A percentile compares a stretch with the other conserved stretches of the same genome.
phyloP scores from a whole-genome alignment of 148 eudicot genomes.

The Diospyros kaki region DNA sequence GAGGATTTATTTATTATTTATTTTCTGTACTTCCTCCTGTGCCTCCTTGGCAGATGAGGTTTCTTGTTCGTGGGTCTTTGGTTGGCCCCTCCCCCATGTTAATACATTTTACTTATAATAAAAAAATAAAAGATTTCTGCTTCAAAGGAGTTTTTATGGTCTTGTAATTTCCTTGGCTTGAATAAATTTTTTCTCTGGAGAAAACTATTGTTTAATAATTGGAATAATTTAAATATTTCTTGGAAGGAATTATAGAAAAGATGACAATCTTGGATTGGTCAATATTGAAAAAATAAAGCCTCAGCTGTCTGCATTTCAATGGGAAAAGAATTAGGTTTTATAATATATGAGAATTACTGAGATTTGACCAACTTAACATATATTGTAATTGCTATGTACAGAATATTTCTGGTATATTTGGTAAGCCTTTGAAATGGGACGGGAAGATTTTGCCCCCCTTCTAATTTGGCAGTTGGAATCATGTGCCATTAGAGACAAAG shows the following conservation, averaged over 20 bases:
- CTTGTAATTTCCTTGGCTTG: not conserved
- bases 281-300: not conserved
- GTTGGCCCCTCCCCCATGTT: no score
- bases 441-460: no score
- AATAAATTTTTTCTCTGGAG: not conserved
- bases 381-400: not conserved
- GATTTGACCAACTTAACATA: not conserved
- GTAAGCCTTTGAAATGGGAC: no score
- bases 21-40: no score
- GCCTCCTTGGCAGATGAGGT: no score
- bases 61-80: no score
- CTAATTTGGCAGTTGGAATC: not conserved
- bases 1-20: no score
- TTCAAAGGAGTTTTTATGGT: not conserved
- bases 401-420: no score
- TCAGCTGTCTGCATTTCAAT: not conserved
- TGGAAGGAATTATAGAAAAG: no score
- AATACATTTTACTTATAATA: not conserved
- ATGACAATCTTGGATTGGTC: no score
- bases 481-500: not conserved
- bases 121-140: not conserved
- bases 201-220: no score
- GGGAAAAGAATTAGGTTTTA: not conserved
- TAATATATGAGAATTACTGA: not conserved
- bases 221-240: no score